Conservation (phyloP, 768 basidiomycete genomes). For the Tricholoma sp. region DNA sequence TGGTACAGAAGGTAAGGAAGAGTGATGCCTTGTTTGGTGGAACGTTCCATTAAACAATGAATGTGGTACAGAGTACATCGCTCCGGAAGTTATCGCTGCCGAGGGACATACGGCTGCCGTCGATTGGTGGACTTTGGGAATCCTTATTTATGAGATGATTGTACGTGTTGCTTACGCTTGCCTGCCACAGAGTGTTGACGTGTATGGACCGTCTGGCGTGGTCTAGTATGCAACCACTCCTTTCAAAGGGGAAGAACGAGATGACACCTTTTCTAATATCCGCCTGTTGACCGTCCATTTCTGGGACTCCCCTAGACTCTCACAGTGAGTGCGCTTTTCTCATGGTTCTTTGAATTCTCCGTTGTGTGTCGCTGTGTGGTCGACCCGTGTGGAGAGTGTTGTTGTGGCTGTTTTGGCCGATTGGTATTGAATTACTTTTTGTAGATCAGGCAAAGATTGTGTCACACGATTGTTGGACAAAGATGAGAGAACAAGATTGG, state of each 20-base stretch:
- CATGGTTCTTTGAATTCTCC: constrained; percentile 19
- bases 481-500: constrained; percentile 81
- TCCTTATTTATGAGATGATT: constrained; percentile 98
- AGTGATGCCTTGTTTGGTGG: constrained; percentile 16
- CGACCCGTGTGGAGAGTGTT: background rate
- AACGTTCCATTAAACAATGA: constrained; percentile 17
- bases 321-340: constrained; percentile 45
- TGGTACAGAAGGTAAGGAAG: constrained; percentile 85
- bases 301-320: constrained; percentile 77
- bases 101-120: constrained; percentile 97
- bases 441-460: constrained; percentile 83
- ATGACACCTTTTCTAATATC: constrained; percentile 96
- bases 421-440: constrained; percentile 10
- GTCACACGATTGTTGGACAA: constrained; percentile 87
- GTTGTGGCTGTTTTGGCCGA: constrained; percentile 16
- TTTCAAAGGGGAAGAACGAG: constrained; percentile 94
- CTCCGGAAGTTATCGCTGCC: constrained; percentile 96
- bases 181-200: constrained; percentile 28
- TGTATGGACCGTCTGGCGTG: constrained; percentile 24
- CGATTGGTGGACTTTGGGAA: constrained; percentile 99
- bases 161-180: constrained; percentile 50
- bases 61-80: constrained; percentile 82
- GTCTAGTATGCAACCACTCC: constrained; percentile 93
- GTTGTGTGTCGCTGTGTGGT: background rate
- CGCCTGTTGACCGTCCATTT: constrained; percentile 81